These are phyloP conservation scores for Lagenidium giganteum DNA, from an alignment of 352 stramenopile species.

Conservation along the genomic window DNA sequence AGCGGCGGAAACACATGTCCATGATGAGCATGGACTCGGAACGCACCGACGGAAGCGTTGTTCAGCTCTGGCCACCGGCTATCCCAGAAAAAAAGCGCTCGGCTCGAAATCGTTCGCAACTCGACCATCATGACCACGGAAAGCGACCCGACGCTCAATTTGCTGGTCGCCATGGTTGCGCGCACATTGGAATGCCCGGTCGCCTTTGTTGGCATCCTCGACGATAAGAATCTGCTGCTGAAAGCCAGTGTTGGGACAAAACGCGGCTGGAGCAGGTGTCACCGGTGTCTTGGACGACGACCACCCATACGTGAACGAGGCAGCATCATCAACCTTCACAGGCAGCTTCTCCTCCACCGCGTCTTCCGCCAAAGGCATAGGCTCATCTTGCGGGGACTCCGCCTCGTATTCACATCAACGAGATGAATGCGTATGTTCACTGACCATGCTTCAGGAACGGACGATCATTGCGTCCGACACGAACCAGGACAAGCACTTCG, in stretches of 20 bases:
- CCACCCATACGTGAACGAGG: too few relatives aligned
- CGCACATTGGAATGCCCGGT: constrained; percentile 6
- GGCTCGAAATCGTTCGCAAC: neutral
- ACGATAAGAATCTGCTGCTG: constrained; percentile 1
- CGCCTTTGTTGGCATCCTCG: constrained; percentile 2
- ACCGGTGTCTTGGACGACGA: too few relatives aligned
- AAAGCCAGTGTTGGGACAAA: constrained; percentile 8
- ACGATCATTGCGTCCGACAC: constrained; percentile 8
- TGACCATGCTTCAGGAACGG: neutral
- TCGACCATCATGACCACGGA: neutral
- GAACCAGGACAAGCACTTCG: constrained; percentile 5
- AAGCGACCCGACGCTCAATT: constrained; percentile 11
- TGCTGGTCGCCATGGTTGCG: constrained; percentile 3
- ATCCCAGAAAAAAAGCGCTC: constrained; percentile 21
- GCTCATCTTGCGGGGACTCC: too few relatives aligned
- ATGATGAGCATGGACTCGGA: constrained; percentile 43
- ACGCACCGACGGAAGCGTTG: constrained; percentile 35
- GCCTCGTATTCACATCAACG: too few relatives aligned
- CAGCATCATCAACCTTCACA: too few relatives aligned
- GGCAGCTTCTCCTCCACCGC: too few relatives aligned
- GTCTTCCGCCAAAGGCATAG: too few relatives aligned
- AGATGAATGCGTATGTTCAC: constrained; percentile 2
- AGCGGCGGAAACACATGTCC: constrained; percentile 24
- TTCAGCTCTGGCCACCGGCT: constrained; percentile 47
- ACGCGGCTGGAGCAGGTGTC: too few relatives aligned